Evolutionary conservation across 805 yeast genomes (phyloP), one percentile per base, ranked within the genome.

Genomic region (Candida saitoana): DNA sequence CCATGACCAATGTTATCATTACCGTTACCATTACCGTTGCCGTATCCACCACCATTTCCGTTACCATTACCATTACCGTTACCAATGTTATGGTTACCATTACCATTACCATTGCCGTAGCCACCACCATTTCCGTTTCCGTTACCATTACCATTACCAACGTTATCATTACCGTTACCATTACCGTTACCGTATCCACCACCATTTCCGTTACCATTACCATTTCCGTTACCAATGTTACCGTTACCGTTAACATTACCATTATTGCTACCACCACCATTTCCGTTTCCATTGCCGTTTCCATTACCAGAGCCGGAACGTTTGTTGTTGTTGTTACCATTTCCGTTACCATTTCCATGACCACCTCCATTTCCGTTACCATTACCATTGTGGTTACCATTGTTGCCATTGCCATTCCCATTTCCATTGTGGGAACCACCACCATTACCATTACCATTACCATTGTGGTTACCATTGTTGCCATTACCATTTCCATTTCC

Each of bases 231-330:
- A 15, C 43, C 46, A 22, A 36, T 35, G 25, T 33, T 33, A n/a
- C 33, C 45, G 36, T 40, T 42, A 41, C 42, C 40, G 20, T 39
- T 43, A 20, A 41, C 44, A 34, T 34, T 12, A 27, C 46, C 47
- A 33, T 41, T 41, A 18, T 48, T 52, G 29, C 46, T 47, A 34
- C 44, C 51, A 27, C 55, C 54, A 31, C 55, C 55, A 27, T 53
- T 43, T n/a, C 49, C 42, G 11, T 47, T 44, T 24, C 49, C 48
- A 20, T 45, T 25, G 33, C 48, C 38, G 35, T 38, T 22, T 7
- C 17, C 24, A 14, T 38, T 38, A 17, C 44, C 42, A 19, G 54
- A 49, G 32, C 48, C 56, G 15, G 45, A 43, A 34, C 49, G 48
- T 15, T 39, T 44, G 19, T 41, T 46, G 16, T 43, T 33, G 15